These are phyloP conservation scores for Pogostemon cablin DNA, from an alignment of 257 asterid species.

Conservation along the genomic window DNA sequence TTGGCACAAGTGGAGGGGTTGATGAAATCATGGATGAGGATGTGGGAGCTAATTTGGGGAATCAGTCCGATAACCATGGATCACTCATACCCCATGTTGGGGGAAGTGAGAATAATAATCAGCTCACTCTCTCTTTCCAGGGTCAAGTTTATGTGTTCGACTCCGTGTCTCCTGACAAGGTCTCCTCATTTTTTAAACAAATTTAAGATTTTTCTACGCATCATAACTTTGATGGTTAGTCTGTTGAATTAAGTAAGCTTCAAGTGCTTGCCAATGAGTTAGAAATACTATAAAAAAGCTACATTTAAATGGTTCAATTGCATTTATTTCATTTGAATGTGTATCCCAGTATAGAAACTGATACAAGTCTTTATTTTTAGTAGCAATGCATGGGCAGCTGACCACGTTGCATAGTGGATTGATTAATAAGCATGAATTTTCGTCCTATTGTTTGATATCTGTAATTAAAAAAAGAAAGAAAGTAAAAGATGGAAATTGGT, in stretches of 20 bases:
- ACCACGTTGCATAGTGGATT: not conserved
- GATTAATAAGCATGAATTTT: not conserved
- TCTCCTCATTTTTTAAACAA: conserved; percentile 3
- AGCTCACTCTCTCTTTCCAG: conserved; percentile 73
- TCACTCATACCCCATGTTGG: conserved; percentile 43
- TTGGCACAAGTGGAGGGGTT: conserved; percentile 41
- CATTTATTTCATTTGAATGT: not conserved
- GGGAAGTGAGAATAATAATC: conserved; percentile 48
- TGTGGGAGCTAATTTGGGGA: conserved; percentile 49
- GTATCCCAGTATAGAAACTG: not conserved
- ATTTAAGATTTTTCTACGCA: not conserved
- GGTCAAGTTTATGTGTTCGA: conserved; percentile 79
- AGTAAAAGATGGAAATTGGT: not conserved
- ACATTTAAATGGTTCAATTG: not conserved
- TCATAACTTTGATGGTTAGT: not conserved
- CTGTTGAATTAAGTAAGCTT: not conserved
- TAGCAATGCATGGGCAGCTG: conserved; percentile 14
- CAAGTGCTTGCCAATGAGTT: not conserved
- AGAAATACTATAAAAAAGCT: not conserved
- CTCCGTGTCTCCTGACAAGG: conserved; percentile 77
- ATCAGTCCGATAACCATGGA: conserved; percentile 47
- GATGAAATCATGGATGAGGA: conserved; percentile 60
- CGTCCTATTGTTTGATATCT: not conserved
- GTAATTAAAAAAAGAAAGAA: no score
- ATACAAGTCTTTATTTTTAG: not conserved